Base-by-base conservation (phyloP, 2,329 filamentous ascomycete genomes). In the Coniella lustricola region DNA sequence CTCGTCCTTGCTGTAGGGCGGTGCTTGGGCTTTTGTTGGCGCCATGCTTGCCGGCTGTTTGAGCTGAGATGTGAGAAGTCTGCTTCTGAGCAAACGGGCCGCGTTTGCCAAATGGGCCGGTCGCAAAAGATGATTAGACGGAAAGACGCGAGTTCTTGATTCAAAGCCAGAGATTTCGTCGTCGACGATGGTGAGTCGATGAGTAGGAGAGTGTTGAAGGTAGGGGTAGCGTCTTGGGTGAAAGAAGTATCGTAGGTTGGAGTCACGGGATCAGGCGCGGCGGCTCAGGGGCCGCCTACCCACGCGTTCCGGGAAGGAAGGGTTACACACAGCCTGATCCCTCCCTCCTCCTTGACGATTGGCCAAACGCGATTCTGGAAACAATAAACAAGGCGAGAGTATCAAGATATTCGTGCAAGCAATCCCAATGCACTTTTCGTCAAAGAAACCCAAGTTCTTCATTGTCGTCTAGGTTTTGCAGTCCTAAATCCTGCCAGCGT, bases 1-100 rank as follows among this genome's bases (percentile, higher is more conserved):
- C 73, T 98, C 93, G 63, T 97, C 90, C 75, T 90, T 90, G 61
- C 66, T 69, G 62, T 73, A 77, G 42, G 74, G 73, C 46, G 75
- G 69, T 56, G 62, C 63, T 55, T 71, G 64, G 65, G 67, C 63
- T 56, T 72, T 70, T 10, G 62, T 61, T 3, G 67, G 66, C 18
- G 67, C 63, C 67, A 70, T 70, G 35, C 49, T 35, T 44, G n/a
- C 46, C 18, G 39, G 39, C 18, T 37, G n/a, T n/a, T n/a, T n/a
- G 12, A 21, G 21, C 18, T 17, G 29, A 33, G 31, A 32, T 14
- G 22, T 33, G 21, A 17, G 32, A 22, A 18, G 22, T 25, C 13
- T 13, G 21, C 22, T n/a, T 16, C 21, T 33, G 9, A 42, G 17
- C 17, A 33, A 20, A 36, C 21, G 36, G 25, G 21, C 32, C 29